phyloP scores from a whole-genome alignment of 176 grass and related monocot genomes.

The Eragrostis curvula region DNA sequence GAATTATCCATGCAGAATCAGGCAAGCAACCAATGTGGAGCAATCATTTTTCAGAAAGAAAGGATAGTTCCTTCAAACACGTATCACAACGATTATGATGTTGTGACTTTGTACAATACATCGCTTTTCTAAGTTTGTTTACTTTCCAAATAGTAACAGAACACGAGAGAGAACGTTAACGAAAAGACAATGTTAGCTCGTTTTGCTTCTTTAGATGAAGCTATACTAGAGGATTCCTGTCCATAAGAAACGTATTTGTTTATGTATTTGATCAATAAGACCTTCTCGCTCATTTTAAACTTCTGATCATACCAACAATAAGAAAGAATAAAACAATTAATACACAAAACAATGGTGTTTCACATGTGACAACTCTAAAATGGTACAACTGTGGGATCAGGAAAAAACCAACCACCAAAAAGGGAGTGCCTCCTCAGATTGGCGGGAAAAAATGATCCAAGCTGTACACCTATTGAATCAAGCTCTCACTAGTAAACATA shows the following conservation, averaged over 20 bases:
- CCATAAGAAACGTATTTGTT: no score
- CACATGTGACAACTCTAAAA: not conserved
- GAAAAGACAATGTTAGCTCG: no score
- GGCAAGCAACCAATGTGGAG: not conserved
- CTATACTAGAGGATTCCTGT: no score
- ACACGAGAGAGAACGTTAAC: no score
- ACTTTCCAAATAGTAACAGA: no score
- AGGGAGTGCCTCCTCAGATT: not conserved
- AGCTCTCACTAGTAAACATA: not conserved
- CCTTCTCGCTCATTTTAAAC: no score
- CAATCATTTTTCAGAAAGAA: not conserved
- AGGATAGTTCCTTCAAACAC: not conserved
- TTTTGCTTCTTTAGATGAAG: no score
- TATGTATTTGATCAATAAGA: no score
- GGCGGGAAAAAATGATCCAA: not conserved
- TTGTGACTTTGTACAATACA: no score
- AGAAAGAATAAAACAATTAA: no score
- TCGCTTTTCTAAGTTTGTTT: no score
- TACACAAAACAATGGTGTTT: not conserved
- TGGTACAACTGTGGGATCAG: not conserved
- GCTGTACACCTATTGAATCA: not conserved
- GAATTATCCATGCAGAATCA: not conserved
- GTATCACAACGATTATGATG: not conserved
- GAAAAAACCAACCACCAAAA: constrained; percentile 19
- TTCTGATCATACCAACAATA: no score